phyloP scores from a whole-genome alignment of 805 yeast genomes.

The Ogataea nakhonphanomensis region DNA sequence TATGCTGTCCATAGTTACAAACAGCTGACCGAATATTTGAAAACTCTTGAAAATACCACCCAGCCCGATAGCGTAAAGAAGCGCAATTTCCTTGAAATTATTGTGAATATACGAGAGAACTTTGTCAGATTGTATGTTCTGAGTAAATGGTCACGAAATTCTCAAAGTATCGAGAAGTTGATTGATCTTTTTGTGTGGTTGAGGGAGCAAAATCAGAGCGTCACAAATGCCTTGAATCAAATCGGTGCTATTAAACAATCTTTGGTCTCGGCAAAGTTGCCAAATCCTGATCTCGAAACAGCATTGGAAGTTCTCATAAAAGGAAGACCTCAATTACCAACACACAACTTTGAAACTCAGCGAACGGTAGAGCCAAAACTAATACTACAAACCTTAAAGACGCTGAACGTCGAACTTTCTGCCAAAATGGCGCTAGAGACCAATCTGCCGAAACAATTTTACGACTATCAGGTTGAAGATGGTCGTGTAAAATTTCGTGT shows the following conservation, averaged over 20 bases:
- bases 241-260: slow-evolving; percentile 66
- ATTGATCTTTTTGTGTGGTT: slow-evolving; percentile 90
- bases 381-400: slow-evolving; percentile 57
- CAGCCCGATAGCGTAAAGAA: slow-evolving; percentile 64
- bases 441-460: slow-evolving; percentile 62
- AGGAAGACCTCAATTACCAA: slow-evolving; percentile 73
- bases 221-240: slow-evolving; percentile 63
- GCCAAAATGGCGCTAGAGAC: slow-evolving; percentile 68
- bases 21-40: slow-evolving; percentile 58
- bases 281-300: slow-evolving; percentile 86
- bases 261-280: slow-evolving; percentile 84
- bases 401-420: slow-evolving; percentile 69
- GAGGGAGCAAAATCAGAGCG: slow-evolving; percentile 66
- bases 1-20: slow-evolving; percentile 60
- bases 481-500: slow-evolving; percentile 73
- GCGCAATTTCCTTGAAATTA: slow-evolving; percentile 59
- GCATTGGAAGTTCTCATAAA: slow-evolving; percentile 78
- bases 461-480: slow-evolving; percentile 61
- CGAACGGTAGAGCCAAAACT: slow-evolving; percentile 50
- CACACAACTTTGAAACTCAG: slow-evolving; percentile 53
- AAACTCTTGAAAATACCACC: slow-evolving; percentile 50
- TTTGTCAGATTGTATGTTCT: slow-evolving; percentile 81
- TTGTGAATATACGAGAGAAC: slow-evolving; percentile 76
- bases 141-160: slow-evolving; percentile 80
- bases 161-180: slow-evolving; percentile 65